phyloP scores from a whole-genome alignment of 1,284 basidiomycete genomes.

The Pseudozyma tsukubaensis region DNA sequence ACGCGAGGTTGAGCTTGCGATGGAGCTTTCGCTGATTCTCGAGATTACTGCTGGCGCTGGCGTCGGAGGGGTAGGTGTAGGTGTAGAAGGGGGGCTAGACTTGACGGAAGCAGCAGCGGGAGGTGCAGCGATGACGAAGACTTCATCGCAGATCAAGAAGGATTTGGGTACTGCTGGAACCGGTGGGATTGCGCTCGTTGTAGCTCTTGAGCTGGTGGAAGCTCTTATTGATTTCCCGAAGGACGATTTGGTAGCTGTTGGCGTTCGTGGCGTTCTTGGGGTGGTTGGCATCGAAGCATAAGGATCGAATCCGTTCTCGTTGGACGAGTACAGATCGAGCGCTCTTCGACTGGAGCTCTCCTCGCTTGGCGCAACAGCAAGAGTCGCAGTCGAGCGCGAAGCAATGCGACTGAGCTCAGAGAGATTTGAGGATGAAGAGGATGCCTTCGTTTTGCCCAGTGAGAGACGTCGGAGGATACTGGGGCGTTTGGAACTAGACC shows the following conservation, averaged over 20 bases:
- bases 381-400: slow-evolving; percentile 18
- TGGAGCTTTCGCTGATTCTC: neutral
- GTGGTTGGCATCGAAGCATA: slow-evolving; percentile 7
- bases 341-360: slow-evolving; percentile 15
- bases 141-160: slow-evolving; percentile 23
- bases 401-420: slow-evolving; percentile 3
- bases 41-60: neutral
- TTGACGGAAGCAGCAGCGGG: no score
- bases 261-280: slow-evolving; percentile 4
- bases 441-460: slow-evolving; percentile 11
- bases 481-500: no score
- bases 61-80: no score
- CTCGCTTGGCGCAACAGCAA: slow-evolving; percentile 7
- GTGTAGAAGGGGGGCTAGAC: no score
- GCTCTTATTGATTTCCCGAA: neutral
- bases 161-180: slow-evolving; percentile 19
- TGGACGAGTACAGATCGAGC: slow-evolving; percentile 19
- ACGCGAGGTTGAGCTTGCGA: no score
- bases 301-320: slow-evolving; percentile 1
- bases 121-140: slow-evolving; percentile 23
- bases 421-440: slow-evolving; percentile 2
- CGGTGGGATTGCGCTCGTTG: slow-evolving; percentile 9
- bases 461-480: slow-evolving; percentile 26
- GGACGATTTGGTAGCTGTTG: neutral
- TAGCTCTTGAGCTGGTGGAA: neutral